Evolutionary conservation across 495 filamentous ascomycete species (phyloP).

Genomic region (Staphylotrichum tortipilum): DNA sequence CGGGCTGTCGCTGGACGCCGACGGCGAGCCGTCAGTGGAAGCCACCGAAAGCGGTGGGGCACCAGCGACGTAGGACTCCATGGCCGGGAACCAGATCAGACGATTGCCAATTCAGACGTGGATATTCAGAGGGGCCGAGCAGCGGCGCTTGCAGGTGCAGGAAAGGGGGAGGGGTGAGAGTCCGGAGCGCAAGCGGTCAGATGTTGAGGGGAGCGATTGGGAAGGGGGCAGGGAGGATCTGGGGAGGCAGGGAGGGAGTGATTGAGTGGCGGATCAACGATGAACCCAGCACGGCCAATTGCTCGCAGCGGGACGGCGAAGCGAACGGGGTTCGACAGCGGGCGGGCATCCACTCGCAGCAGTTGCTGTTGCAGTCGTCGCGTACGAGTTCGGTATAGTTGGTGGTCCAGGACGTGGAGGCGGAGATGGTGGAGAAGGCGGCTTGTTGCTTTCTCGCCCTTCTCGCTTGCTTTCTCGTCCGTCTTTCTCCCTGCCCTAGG

Average conservation of each 20-base stretch:
- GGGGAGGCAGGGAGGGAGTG: not conserved
- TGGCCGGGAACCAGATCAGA: constrained; percentile 21
- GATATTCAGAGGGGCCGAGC: not conserved
- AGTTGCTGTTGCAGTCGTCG: too few relatives aligned
- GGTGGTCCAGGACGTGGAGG: too few relatives aligned
- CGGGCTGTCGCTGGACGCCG: constrained; percentile 25
- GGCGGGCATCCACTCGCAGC: too few relatives aligned
- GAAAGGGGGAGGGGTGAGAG: constrained; percentile 1
- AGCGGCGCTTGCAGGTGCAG: not conserved
- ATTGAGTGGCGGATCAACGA: not conserved
- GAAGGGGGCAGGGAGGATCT: not conserved
- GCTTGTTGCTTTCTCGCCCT: too few relatives aligned
- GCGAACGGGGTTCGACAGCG: too few relatives aligned
- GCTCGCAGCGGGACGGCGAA: not conserved
- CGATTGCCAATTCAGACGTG: constrained; percentile 1
- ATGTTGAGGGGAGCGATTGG: not conserved
- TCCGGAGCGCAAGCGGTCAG: not conserved
- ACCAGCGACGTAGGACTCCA: constrained; percentile 26
- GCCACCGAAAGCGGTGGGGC: constrained; percentile 25
- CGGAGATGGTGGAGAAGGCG: too few relatives aligned
- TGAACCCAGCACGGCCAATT: not conserved
- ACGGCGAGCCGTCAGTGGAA: constrained; percentile 26
- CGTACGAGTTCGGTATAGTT: too few relatives aligned
- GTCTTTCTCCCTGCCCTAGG: too few relatives aligned
- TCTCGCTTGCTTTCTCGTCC: too few relatives aligned